Conservation (phyloP, 495 filamentous ascomycete species). For the Aspergillus nidulans region DNA sequence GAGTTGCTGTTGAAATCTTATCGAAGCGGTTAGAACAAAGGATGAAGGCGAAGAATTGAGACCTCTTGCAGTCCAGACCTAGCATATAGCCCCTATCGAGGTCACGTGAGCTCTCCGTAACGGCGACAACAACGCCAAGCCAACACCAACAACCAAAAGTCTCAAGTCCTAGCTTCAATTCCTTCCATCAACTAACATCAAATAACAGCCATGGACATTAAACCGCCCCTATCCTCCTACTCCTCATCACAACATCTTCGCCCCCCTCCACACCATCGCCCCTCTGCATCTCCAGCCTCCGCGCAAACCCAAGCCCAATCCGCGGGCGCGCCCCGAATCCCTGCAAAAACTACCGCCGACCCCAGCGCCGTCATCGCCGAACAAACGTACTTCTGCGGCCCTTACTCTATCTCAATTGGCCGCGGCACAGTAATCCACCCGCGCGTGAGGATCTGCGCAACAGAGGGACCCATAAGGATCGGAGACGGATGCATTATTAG, state of each 20-base stretch:
- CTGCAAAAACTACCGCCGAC: slow-evolving; percentile 65
- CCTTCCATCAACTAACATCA: background rate
- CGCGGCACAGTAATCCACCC: slow-evolving; percentile 78
- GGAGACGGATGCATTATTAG: slow-evolving; percentile 71
- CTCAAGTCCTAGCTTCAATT: too few species aligned
- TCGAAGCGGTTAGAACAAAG: too few species aligned
- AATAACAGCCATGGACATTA: slow-evolving; percentile 4
- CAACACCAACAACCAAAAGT: too few species aligned
- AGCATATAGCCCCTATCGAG: too few species aligned
- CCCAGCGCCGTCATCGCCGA: slow-evolving; percentile 70
- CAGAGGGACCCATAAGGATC: slow-evolving; percentile 65
- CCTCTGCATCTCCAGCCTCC: slow-evolving; percentile 7
- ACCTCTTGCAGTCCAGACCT: too few species aligned
- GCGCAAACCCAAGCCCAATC: slow-evolving; percentile 20
- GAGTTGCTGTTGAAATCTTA: too few species aligned
- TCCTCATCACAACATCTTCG: slow-evolving; percentile 18
- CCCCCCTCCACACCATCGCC: slow-evolving; percentile 19
- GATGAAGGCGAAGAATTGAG: too few species aligned
- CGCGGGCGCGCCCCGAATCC: slow-evolving; percentile 14
- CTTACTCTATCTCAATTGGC: slow-evolving; percentile 65
- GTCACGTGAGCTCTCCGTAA: too few species aligned
- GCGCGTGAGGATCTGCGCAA: slow-evolving; percentile 64
- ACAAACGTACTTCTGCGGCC: slow-evolving; percentile 66
- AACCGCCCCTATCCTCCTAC: slow-evolving; percentile 20
- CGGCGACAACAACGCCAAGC: too few species aligned